Evolutionary conservation across 1,284 basidiomycete species (phyloP).

Genomic region (Volvariella surrecta): DNA sequence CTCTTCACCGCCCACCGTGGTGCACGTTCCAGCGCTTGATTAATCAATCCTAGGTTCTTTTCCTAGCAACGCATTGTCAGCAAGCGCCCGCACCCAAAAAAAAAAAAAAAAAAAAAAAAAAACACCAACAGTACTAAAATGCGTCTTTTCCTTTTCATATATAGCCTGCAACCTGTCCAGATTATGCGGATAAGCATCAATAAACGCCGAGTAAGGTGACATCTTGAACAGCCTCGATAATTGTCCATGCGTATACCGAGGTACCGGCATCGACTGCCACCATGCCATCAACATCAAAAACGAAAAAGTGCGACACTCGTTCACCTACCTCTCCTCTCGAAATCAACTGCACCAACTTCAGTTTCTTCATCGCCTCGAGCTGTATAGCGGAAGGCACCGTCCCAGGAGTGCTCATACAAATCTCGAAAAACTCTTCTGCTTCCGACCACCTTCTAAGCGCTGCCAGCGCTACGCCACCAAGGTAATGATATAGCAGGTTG

Average conservation of each 20-base stretch:
- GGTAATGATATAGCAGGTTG: constrained; percentile 71
- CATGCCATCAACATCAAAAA: not conserved
- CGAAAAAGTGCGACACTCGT: not conserved
- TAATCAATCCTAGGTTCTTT: constrained; percentile 59
- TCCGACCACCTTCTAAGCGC: constrained; percentile 53
- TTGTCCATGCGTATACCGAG: constrained; percentile 57
- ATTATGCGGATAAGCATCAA: constrained; percentile 53
- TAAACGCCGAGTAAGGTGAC: constrained; percentile 52
- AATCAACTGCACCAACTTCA: constrained; percentile 69
- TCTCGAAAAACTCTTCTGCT: constrained; percentile 71
- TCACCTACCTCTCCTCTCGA: constrained; percentile 54
- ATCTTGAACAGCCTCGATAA: constrained; percentile 53
- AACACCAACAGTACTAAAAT: constrained; percentile 40
- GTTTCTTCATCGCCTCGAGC: constrained; percentile 79
- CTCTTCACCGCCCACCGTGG: constrained; percentile 70
- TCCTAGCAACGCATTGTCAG: too few relatives aligned
- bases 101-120: constrained; percentile 8
- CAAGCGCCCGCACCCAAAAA: not conserved
- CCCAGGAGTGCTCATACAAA: constrained; percentile 66
- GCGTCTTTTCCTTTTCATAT: constrained; percentile 41
- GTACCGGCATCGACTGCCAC: constrained; percentile 24
- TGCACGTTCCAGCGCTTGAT: constrained; percentile 54
- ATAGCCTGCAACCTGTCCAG: constrained; percentile 32
- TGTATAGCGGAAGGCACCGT: constrained; percentile 62
- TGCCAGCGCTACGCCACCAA: constrained; percentile 55